Base-by-base conservation (phyloP, 768 basidiomycete genomes). In the Cystofilobasidium capitatum region DNA sequence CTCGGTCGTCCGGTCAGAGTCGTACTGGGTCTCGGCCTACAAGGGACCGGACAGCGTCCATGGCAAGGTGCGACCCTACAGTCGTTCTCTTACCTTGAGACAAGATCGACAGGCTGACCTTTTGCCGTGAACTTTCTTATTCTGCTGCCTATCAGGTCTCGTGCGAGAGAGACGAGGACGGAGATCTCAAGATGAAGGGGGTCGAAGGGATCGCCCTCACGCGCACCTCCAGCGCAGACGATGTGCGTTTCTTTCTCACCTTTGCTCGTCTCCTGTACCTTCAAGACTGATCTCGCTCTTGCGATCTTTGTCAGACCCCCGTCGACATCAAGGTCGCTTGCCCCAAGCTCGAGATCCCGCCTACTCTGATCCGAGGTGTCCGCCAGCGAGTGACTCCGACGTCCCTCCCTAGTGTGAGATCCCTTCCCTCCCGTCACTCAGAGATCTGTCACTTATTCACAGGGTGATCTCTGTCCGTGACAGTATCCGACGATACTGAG, bases 131-230 rank as follows among this genome's bases (percentile, higher is more conserved):
- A 26, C 13, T 35, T 24, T 12, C n/a, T 17, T 58, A 24, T 40
- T 26, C n/a, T 1, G 4, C 29, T 16, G 16, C 39, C 9, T 31
- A 10, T 3, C 31, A 66, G 44, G 58, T 66, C 42, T 24, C 12
- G 9, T 59, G 58, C 35, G n/a, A n/a, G 0, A 37, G 35, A 10
- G 66, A 67, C 42, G 44, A 66, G 26, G 65, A 66, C n/a, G 65
- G 65, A 20, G 65, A 66, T 39, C 40, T 66, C 36, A 31, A 14
- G 22, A 49, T 36, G 5, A 35, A 29, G 16, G 31, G 54, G 5
- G 31, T 14, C 10, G 65, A 57, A 24, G 65, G 65, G 12, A 57
- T 66, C 24, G 44, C 35, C 3, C 31, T 66, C 1, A 61, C 60
- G 42, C 40, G 60, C n/a, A 42, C 60, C 26, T 55, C 58, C 35